A percentile compares a stretch with the other conserved stretches of the same genome.
Evolutionary conservation across 192 early-diverging fungal species (phyloP).

Genomic region (Backusella psychrophila): DNA sequence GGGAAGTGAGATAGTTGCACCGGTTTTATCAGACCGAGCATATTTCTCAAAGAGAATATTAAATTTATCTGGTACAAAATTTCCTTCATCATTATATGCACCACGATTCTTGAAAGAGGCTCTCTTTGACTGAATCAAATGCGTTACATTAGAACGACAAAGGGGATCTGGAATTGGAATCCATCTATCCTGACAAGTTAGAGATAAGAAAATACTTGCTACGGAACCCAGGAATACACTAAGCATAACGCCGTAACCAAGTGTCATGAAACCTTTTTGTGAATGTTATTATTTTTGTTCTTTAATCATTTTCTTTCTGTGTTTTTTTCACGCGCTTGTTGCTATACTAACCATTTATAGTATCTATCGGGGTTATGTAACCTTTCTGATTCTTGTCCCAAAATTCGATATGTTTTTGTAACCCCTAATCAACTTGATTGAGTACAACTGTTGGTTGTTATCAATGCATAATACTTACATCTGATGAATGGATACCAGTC

Average conservation of each 20-base stretch:
- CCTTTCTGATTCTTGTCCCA: slow-evolving; percentile 19
- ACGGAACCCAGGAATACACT: slow-evolving; percentile 11
- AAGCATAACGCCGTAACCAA: slow-evolving; percentile 6
- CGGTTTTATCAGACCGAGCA: slow-evolving; percentile 5
- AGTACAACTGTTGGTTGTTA: neutral
- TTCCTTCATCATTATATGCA: slow-evolving; percentile 5
- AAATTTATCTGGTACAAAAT: slow-evolving; percentile 6
- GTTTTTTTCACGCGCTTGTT: neutral
- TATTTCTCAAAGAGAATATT: slow-evolving; percentile 6
- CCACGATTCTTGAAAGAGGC: neutral
- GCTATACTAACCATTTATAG: neutral
- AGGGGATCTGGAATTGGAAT: slow-evolving; percentile 13
- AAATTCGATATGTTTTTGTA: slow-evolving; percentile 15
- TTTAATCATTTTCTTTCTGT: neutral
- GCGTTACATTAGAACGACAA: neutral
- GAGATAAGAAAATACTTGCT: slow-evolving; percentile 2
- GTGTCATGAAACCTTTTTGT: slow-evolving; percentile 7
- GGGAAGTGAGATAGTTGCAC: neutral
- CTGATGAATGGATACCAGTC: neutral
- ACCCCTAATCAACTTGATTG: neutral
- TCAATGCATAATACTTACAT: slow-evolving; percentile 1
- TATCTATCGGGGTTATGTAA: slow-evolving; percentile 14
- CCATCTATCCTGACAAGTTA: slow-evolving; percentile 8
- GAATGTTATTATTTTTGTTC: neutral
- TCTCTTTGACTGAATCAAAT: neutral